phyloP scores from a whole-genome alignment of 2,329 filamentous ascomycete species.

The Exophiala spinifera region DNA sequence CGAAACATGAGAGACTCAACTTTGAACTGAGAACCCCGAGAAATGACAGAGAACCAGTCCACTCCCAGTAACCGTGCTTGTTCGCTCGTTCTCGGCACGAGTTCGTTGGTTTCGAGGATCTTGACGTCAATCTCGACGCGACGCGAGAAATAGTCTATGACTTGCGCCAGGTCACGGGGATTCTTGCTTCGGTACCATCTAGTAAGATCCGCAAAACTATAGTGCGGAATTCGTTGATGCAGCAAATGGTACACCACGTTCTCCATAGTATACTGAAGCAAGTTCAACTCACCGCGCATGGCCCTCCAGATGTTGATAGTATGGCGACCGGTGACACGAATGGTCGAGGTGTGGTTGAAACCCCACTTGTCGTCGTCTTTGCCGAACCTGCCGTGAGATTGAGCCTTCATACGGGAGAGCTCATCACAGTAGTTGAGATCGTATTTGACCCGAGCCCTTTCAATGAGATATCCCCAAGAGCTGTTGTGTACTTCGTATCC shows the following conservation, averaged over 20 bases:
- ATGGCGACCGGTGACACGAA: constrained; percentile 87
- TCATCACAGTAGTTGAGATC: constrained; percentile 90
- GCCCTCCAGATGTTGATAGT: constrained; percentile 97
- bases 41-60: constrained; percentile 96
- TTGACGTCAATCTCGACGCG: constrained; percentile 81
- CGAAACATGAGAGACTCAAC: constrained; percentile 98
- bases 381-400: constrained; percentile 78
- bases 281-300: constrained; percentile 86
- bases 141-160: constrained; percentile 73
- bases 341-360: constrained; percentile 88
- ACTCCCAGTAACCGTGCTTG: constrained; percentile 89
- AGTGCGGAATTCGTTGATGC: constrained; percentile 83
- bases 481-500: constrained; percentile 91
- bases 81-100: constrained; percentile 85
- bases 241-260: constrained; percentile 91
- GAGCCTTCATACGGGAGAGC: constrained; percentile 80
- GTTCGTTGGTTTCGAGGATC: constrained; percentile 84
- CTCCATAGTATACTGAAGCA: constrained; percentile 94
- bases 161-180: constrained; percentile 66
- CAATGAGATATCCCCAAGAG: constrained; percentile 95
- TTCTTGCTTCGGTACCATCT: constrained; percentile 73
- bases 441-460: constrained; percentile 79
- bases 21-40: constrained; percentile 93
- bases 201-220: constrained; percentile 74
- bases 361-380: constrained; percentile 89